A percentile compares a stretch with the other conserved stretches of the same genome.
Conservation (phyloP, 2,329 filamentous ascomycete species). For the Coleophoma crateriformis region DNA sequence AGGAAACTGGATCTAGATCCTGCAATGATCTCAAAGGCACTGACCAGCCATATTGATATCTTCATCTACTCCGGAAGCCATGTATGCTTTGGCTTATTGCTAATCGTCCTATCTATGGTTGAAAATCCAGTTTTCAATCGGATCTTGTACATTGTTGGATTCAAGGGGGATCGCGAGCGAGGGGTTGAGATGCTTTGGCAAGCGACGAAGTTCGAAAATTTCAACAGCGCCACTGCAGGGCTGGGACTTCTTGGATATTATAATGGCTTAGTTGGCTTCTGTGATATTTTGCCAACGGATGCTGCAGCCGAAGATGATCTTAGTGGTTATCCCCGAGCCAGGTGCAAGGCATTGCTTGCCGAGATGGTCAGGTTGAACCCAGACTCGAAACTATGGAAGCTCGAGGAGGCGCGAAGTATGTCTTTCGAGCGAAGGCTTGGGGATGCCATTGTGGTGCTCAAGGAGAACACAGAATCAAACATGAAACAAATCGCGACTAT, state of each 20-base stretch:
- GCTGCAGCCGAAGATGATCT: conserved; percentile 49
- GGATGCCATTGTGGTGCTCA: conserved; percentile 62
- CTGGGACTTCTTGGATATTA: conserved; percentile 81
- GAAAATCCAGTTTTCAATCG: conserved; percentile 79
- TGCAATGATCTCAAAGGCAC: conserved; percentile 55
- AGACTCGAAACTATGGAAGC: conserved; percentile 75
- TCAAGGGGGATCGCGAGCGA: conserved; percentile 78
- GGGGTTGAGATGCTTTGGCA: conserved; percentile 88
- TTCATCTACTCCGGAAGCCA: conserved; percentile 88
- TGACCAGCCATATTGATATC: conserved; percentile 71
- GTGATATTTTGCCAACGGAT: conserved; percentile 74
- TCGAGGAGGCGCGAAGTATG: conserved; percentile 80
- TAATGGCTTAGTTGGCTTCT: conserved; percentile 78
- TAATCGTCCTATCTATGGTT: conserved; percentile 86
- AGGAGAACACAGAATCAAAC: conserved; percentile 53
- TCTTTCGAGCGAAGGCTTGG: conserved; percentile 62
- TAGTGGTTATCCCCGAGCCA: conserved; percentile 66
- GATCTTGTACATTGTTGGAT: conserved; percentile 82
- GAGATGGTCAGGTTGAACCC: conserved; percentile 77
- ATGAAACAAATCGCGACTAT: conserved; percentile 88
- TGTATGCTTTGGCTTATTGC: conserved; percentile 82
- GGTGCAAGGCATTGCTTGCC: conserved; percentile 60
- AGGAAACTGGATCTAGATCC: conserved; percentile 26
- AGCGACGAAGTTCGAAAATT: conserved; percentile 76
- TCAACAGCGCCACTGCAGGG: conserved; percentile 88